Conservation (phyloP, 1,284 basidiomycete genomes). For the Fistulinella cinereoalba region DNA sequence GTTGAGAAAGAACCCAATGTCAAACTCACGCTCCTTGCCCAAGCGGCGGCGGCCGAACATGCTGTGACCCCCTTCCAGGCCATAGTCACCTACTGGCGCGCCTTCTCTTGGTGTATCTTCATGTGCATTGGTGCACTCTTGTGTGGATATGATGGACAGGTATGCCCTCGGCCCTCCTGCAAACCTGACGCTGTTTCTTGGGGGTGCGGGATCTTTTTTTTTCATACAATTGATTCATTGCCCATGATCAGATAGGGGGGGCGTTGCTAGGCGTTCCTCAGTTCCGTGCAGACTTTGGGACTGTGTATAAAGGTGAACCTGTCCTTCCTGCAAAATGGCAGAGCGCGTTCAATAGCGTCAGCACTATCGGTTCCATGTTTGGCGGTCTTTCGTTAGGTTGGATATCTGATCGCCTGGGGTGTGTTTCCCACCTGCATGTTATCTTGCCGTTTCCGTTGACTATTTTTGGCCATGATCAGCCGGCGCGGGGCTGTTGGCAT, state of each 20-base stretch:
- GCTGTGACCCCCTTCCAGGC: slow-evolving; percentile 21
- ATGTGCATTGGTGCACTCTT: slow-evolving; percentile 26
- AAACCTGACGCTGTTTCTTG: no score
- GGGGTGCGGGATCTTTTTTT: no score
- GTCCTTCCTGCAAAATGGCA: slow-evolving; percentile 31
- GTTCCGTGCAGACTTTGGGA: slow-evolving; percentile 31
- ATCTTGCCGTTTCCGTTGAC: no score
- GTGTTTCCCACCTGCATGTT: background rate
- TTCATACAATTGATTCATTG: background rate
- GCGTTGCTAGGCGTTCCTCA: slow-evolving; percentile 24
- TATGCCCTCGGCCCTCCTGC: no score
- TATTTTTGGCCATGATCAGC: slow-evolving; percentile 7
- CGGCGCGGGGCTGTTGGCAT: slow-evolving; percentile 21
- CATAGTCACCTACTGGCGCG: slow-evolving; percentile 26
- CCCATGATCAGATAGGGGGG: slow-evolving; percentile 16
- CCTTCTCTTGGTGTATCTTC: slow-evolving; percentile 26
- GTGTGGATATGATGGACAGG: slow-evolving; percentile 31
- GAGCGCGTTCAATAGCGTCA: slow-evolving; percentile 29
- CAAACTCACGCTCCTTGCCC: slow-evolving; percentile 21
- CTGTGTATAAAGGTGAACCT: slow-evolving; percentile 1
- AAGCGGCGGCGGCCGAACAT: slow-evolving; percentile 23
- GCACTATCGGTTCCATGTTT: slow-evolving; percentile 26
- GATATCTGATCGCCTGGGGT: slow-evolving; percentile 26
- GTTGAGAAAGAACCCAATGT: no score
- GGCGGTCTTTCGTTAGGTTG: slow-evolving; percentile 27